phyloP scores from a whole-genome alignment of 2,329 filamentous ascomycete species.

The Cadophora luteo-olivacea region DNA sequence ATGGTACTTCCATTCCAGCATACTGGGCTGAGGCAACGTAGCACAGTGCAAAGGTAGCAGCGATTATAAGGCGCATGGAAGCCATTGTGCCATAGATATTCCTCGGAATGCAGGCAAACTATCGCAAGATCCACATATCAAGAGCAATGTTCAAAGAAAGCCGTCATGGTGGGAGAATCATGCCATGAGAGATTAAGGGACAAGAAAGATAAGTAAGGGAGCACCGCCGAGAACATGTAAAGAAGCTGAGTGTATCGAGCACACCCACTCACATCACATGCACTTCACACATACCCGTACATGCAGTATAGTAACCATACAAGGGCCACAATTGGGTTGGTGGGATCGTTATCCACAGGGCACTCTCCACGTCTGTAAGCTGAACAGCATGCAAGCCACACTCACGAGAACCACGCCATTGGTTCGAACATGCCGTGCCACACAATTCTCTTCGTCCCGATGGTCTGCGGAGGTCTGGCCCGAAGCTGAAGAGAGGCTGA shows the following conservation, averaged over 20 bases:
- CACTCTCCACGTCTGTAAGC: constrained; percentile 16
- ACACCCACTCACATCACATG: constrained; percentile 16
- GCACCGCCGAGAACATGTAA: not conserved
- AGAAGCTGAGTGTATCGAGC: constrained; percentile 21
- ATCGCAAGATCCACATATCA: constrained; percentile 9
- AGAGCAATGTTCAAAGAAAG: not conserved
- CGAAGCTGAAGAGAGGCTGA: constrained; percentile 21
- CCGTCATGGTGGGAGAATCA: not conserved
- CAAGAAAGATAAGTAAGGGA: not conserved
- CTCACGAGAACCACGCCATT: not conserved
- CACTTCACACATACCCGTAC: not conserved
- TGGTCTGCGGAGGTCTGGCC: constrained; percentile 14
- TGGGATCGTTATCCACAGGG: constrained; percentile 15
- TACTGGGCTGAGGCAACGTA: constrained; percentile 30
- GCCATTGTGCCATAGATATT: constrained; percentile 24
- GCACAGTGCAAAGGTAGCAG: constrained; percentile 18
- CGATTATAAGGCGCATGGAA: constrained; percentile 22
- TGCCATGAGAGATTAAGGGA: not conserved
- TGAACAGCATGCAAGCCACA: constrained; percentile 22
- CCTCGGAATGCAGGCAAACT: not conserved
- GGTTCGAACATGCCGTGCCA: constrained; percentile 9
- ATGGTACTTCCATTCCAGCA: constrained; percentile 34
- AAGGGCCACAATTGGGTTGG: constrained; percentile 12
- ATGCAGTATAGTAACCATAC: not conserved
- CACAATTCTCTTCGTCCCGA: not conserved